Percentiles rank a stretch among this genome's conserved stretches.
Conservation (phyloP, 1,284 basidiomycete genomes). For the Boletus mariae region DNA sequence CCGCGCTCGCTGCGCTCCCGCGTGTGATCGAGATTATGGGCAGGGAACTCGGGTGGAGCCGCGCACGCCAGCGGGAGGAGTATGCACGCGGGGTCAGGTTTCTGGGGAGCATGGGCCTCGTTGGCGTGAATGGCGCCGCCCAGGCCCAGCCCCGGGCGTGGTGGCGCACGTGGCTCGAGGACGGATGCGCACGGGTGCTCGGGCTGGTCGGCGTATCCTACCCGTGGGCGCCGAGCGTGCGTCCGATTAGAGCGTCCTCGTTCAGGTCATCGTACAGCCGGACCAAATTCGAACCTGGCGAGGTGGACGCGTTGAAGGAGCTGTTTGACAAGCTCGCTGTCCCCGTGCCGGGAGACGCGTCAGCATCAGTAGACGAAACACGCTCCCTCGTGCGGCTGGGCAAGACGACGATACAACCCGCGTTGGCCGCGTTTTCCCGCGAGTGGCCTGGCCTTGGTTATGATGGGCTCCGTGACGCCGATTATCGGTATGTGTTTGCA, state of each 20-base stretch:
- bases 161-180: slow-evolving; percentile 26
- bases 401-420: slow-evolving; percentile 36
- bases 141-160: not conserved
- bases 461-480: slow-evolving; percentile 49
- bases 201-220: slow-evolving; percentile 14
- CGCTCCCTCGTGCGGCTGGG: slow-evolving; percentile 8
- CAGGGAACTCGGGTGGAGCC: slow-evolving; percentile 79
- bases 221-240: not conserved
- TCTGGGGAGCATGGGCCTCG: slow-evolving; percentile 75
- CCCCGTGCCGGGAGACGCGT: slow-evolving; percentile 11
- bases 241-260: slow-evolving; percentile 29
- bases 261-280: slow-evolving; percentile 43
- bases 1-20: slow-evolving; percentile 82
- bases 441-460: slow-evolving; percentile 49
- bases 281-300: slow-evolving; percentile 66
- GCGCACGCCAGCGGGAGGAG: slow-evolving; percentile 54
- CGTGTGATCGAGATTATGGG: slow-evolving; percentile 91
- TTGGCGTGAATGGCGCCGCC: slow-evolving; percentile 28
- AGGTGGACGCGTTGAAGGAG: slow-evolving; percentile 56
- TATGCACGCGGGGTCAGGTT: slow-evolving; percentile 61
- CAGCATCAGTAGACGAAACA: not conserved
- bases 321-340: slow-evolving; percentile 49
- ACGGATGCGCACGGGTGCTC: slow-evolving; percentile 25
- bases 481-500: slow-evolving; percentile 69
- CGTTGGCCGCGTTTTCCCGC: slow-evolving; percentile 36